Evolutionary conservation across 257 asterid genomes (phyloP).

Genomic region (Handroanthus guayacan): DNA sequence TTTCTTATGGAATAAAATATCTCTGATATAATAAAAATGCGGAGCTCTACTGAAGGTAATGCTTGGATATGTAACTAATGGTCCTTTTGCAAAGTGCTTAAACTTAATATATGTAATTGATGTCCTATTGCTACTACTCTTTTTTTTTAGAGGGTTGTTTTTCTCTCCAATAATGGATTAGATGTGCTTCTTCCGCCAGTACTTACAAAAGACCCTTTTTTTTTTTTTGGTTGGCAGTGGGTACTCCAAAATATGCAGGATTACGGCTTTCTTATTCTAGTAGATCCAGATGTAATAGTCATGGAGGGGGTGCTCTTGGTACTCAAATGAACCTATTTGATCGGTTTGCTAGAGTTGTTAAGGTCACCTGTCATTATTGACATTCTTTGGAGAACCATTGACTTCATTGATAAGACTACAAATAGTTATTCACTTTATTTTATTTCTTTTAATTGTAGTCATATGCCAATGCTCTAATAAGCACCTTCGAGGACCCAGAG

Average conservation of each 20-base stretch:
- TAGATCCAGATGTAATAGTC: constrained; percentile 54
- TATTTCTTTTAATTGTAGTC: constrained; percentile 54
- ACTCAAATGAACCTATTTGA: constrained; percentile 88
- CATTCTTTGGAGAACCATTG: constrained; percentile 26
- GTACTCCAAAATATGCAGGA: constrained; percentile 57
- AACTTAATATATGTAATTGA: constrained; percentile 7
- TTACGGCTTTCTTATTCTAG: constrained; percentile 53
- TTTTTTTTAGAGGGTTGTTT: background rate
- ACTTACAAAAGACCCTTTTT: constrained; percentile 19
- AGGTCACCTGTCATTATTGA: constrained; percentile 57
- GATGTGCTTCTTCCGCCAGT: constrained; percentile 1
- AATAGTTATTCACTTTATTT: constrained; percentile 24
- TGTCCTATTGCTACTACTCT: background rate
- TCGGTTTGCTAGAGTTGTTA: constrained; percentile 93
- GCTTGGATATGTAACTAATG: constrained; percentile 7
- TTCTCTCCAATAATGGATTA: constrained; percentile 4
- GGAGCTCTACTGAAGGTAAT: constrained; percentile 14
- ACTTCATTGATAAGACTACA: constrained; percentile 26
- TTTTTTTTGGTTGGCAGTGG: constrained; percentile 55
- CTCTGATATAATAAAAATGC: background rate
- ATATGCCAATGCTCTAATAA: constrained; percentile 87
- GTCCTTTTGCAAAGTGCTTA: constrained; percentile 13
- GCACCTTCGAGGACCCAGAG: constrained; percentile 96
- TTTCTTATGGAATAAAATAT: background rate
- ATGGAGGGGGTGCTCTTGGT: constrained; percentile 78